Percentiles rank a stretch among this genome's conserved stretches.
phyloP scores from a whole-genome alignment of 2,329 filamentous ascomycete species.

The Exophiala mesophila region DNA sequence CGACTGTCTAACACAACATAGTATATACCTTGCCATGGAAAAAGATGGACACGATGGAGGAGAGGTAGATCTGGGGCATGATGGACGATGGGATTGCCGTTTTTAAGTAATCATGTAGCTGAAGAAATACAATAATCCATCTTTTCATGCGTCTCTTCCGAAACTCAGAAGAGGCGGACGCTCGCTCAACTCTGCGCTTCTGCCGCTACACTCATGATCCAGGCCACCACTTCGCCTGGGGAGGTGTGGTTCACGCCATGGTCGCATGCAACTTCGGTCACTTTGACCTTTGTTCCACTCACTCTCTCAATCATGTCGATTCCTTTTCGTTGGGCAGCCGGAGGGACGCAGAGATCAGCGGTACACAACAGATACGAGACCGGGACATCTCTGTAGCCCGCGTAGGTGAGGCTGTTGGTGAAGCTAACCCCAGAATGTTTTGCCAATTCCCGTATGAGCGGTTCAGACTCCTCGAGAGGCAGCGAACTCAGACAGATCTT shows the following conservation, averaged over 20 bases:
- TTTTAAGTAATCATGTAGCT: no score
- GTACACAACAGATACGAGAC: constrained; percentile 38
- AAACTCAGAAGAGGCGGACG: no score
- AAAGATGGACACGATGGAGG: no score
- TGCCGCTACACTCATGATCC: constrained; percentile 8
- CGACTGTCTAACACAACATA: no score
- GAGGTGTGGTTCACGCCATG: constrained; percentile 29
- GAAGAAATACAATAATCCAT: no score
- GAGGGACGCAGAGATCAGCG: constrained; percentile 33
- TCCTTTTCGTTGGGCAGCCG: constrained; percentile 33
- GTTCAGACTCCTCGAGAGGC: constrained; percentile 27
- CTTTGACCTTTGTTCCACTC: neutral
- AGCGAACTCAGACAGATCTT: constrained; percentile 30
- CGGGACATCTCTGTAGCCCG: constrained; percentile 36
- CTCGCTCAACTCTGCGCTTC: no score
- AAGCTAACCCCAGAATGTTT: constrained; percentile 28
- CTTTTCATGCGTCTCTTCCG: no score
- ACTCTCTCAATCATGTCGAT: constrained; percentile 15
- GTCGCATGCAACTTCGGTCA: constrained; percentile 28
- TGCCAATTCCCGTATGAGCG: constrained; percentile 23
- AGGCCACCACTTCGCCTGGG: constrained; percentile 26
- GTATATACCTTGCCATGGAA: no score
- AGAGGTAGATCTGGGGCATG: no score
- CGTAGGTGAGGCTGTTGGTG: constrained; percentile 27
- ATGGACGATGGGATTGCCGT: no score